Evolutionary conservation across 2,329 filamentous ascomycete genomes (phyloP), one percentile per base, ranked within the genome.

Genomic region (Hirsutella rhossiliensis): DNA sequence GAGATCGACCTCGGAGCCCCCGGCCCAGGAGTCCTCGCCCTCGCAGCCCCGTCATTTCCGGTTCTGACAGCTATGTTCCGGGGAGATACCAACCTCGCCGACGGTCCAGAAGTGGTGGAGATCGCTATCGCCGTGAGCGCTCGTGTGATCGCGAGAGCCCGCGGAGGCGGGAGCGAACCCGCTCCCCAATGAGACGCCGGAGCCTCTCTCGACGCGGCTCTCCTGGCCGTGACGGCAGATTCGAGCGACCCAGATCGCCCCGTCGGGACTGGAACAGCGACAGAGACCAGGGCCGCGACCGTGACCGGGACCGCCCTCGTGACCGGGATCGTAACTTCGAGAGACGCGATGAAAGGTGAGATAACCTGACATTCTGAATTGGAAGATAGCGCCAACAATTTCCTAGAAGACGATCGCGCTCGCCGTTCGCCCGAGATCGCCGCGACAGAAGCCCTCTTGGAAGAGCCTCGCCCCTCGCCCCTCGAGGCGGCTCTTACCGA

Each of bases 371-470:
- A 19, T 15, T 27, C 13, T 18, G 18, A 17, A 4, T 23, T 38
- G 8, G 19, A 39, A 39, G 4, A 15, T 9, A 15, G 2, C 2
- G 13, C 18, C 38, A 20, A 43, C 12, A 5, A 7, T 11, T 23
- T 15, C 5, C 13, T 50, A 74, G 72, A 57, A 67, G 72, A 48
- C 65, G 75, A 52, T 78, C 75, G 20, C 67, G 75, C 40, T 78
- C 75, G 30, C 74, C 75, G 1, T 68, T 66, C 46, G 64, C 65
- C 34, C 63, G 71, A 54, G 72, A 75, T 47, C 67, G 62, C 27
- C 65, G 60, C 20, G 60, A 61, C 8, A 58, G 61, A 49, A 59
- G 47, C n/a, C 60, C 60, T 17, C 52, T 50, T 5, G 50, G 52
- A 19, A 55, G 55, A 42, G 57, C 55, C 2, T 55, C 60, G 18